phyloP scores from a whole-genome alignment of 208 protist species.

The Angomonas ambiguus region DNA sequence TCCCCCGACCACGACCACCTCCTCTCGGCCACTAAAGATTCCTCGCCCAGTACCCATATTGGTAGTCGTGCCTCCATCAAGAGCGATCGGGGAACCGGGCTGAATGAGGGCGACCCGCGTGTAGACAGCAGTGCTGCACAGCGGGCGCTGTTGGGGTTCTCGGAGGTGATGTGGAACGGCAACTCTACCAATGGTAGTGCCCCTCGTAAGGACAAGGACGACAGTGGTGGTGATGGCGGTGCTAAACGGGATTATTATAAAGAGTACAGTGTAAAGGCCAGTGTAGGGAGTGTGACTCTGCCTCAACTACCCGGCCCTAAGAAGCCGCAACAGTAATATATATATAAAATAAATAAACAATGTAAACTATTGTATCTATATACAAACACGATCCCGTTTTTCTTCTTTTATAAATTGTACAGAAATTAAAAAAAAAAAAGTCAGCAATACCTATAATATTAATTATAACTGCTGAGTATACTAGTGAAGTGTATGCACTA shows the following conservation, averaged over 20 bases:
- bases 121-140: too few relatives aligned
- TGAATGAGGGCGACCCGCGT: too few relatives aligned
- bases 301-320: too few relatives aligned
- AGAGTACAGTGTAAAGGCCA: too few relatives aligned
- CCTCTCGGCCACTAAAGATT: background rate
- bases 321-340: too few relatives aligned
- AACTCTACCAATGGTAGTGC: background rate
- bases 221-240: background rate
- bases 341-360: too few relatives aligned
- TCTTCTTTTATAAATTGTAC: background rate
- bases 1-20: background rate
- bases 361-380: conserved; percentile 10
- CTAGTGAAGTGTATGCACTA: background rate
- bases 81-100: too few relatives aligned
- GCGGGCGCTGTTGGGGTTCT: conserved; percentile 17
- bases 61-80: too few relatives aligned
- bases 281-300: too few relatives aligned
- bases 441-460: background rate
- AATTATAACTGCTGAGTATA: background rate
- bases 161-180: conserved; percentile 27
- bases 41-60: too few relatives aligned
- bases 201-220: background rate
- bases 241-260: background rate
- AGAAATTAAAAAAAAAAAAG: conserved; percentile 1
- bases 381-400: background rate